phyloP scores from a whole-genome alignment of 1,284 basidiomycete species.

The Naganishia sp. region DNA sequence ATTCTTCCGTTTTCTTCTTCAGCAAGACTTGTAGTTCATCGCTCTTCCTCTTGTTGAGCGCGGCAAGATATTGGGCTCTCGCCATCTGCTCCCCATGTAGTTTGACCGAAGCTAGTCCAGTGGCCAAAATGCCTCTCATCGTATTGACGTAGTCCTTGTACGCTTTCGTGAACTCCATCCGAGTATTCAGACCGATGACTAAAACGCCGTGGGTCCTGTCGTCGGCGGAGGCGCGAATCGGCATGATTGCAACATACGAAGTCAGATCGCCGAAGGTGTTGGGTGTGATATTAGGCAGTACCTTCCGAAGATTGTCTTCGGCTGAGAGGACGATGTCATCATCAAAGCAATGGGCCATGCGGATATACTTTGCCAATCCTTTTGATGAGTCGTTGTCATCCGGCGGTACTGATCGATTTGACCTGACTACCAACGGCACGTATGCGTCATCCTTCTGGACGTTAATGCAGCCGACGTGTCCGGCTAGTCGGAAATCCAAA shows the following conservation, averaged over 20 bases:
- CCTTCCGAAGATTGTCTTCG: conserved; percentile 8
- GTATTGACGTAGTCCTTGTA: conserved; percentile 39
- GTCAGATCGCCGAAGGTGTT: conserved; percentile 36
- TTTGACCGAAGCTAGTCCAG: conserved; percentile 38
- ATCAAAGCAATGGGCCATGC: conserved; percentile 14
- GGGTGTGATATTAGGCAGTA: conserved; percentile 19
- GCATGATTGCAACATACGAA: conserved; percentile 31
- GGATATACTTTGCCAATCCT: conserved; percentile 15
- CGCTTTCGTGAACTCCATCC: conserved; percentile 35
- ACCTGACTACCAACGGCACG: not conserved
- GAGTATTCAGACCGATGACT: conserved; percentile 38
- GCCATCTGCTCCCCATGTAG: conserved; percentile 38
- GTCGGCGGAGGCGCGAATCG: conserved; percentile 35
- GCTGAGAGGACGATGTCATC: conserved; percentile 21
- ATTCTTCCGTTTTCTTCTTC: conserved; percentile 37
- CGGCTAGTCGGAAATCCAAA: conserved; percentile 13
- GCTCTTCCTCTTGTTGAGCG: conserved; percentile 40
- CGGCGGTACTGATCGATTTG: not conserved
- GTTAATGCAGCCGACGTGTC: not conserved
- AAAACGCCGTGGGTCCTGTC: conserved; percentile 38
- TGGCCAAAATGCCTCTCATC: conserved; percentile 36
- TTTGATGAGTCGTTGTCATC: not conserved
- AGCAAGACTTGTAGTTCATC: conserved; percentile 38
- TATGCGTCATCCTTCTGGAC: not conserved
- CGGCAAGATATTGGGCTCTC: conserved; percentile 37